Evolutionary conservation across 2,329 filamentous ascomycete species (phyloP).

Genomic region (Claviceps paspali): DNA sequence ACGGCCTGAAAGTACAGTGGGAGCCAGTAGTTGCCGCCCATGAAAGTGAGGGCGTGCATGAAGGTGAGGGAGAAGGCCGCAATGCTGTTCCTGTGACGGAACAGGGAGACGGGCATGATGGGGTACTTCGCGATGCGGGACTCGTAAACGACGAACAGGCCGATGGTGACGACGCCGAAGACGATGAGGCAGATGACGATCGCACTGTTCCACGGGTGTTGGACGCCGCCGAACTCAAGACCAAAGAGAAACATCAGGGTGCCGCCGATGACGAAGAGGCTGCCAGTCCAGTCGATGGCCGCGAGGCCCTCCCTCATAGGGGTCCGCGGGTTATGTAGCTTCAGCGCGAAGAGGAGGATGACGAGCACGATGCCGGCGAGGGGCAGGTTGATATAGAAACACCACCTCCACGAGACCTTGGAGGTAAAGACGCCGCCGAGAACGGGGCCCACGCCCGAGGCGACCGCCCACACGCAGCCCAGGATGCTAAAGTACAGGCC

Average conservation of each 20-base stretch:
- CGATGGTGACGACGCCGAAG: conserved; percentile 50
- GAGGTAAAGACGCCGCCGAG: conserved; percentile 54
- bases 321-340: conserved; percentile 53
- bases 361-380: conserved; percentile 30
- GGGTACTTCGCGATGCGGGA: conserved; percentile 60
- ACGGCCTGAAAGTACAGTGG: conserved; percentile 76
- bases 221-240: conserved; percentile 68
- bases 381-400: conserved; percentile 49
- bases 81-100: conserved; percentile 49
- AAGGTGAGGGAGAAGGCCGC: conserved; percentile 52
- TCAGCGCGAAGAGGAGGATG: conserved; percentile 45
- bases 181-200: conserved; percentile 64
- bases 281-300: conserved; percentile 45
- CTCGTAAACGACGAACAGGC: conserved; percentile 57
- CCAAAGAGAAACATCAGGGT: conserved; percentile 79
- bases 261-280: conserved; percentile 50
- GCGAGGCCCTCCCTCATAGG: conserved; percentile 45
- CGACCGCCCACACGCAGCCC: conserved; percentile 47
- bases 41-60: conserved; percentile 63
- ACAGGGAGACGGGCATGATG: conserved; percentile 60
- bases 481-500: conserved; percentile 37
- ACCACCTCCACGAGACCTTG: conserved; percentile 54
- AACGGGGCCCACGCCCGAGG: conserved; percentile 49
- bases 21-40: conserved; percentile 63
- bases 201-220: conserved; percentile 58